Evolutionary conservation across 2,329 filamentous ascomycete species (phyloP).

Genomic region (Neoscytalidium dimidiatum): DNA sequence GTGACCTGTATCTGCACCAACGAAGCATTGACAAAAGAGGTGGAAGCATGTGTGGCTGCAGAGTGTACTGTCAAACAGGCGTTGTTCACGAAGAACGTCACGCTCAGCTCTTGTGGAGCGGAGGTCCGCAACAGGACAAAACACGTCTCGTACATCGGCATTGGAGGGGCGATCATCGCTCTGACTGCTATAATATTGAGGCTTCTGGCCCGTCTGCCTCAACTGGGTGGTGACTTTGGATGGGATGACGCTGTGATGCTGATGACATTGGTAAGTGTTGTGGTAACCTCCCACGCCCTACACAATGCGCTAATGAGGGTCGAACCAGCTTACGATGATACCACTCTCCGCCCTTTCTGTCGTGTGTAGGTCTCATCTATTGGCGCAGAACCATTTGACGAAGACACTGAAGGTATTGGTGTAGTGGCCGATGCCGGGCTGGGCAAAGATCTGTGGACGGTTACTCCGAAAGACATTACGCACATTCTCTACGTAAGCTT

Average conservation of each 20-base stretch:
- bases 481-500: constrained; percentile 39
- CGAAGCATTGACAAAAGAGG: background rate
- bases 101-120: constrained; percentile 40
- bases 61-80: constrained; percentile 14
- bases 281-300: background rate
- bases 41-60: background rate
- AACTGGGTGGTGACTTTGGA: constrained; percentile 33
- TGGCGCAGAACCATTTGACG: background rate
- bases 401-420: background rate
- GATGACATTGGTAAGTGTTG: constrained; percentile 18
- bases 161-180: constrained; percentile 38
- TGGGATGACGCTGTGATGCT: constrained; percentile 42
- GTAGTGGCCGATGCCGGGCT: constrained; percentile 43
- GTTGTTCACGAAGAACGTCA: constrained; percentile 44
- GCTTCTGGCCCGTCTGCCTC: constrained; percentile 38
- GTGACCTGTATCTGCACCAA: constrained; percentile 20
- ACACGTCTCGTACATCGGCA: constrained; percentile 34
- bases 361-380: background rate
- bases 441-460: constrained; percentile 55
- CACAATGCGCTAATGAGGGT: background rate
- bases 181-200: constrained; percentile 37
- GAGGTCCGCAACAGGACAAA: constrained; percentile 39
- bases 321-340: constrained; percentile 26
- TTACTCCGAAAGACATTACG: constrained; percentile 45
- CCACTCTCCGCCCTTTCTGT: constrained; percentile 29